Conservation (phyloP, 257 asterid species). For the Salvia miltiorrhiza region DNA sequence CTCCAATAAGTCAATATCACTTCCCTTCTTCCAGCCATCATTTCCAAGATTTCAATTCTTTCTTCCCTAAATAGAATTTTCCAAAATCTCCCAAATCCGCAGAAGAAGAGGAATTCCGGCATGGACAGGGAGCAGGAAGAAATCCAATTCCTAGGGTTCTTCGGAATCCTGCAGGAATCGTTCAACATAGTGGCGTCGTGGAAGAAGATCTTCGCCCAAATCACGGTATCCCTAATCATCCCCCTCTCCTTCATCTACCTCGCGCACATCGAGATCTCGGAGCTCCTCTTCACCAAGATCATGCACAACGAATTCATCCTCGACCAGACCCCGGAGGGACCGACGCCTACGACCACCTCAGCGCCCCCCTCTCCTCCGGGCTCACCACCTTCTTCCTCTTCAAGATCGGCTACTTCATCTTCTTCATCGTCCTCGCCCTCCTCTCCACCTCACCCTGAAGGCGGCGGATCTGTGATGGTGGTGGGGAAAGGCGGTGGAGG, state of each 20-base stretch:
- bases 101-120: not conserved
- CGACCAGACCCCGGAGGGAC: constrained; percentile 43
- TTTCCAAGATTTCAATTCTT: not conserved
- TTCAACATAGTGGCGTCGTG: constrained; percentile 46
- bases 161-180: constrained; percentile 65
- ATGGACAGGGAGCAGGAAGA: constrained; percentile 90
- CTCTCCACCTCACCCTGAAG: constrained; percentile 83
- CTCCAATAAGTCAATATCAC: constrained; percentile 3
- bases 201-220: constrained; percentile 58
- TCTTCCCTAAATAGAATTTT: constrained; percentile 1
- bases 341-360: constrained; percentile 29
- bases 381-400: constrained; percentile 46
- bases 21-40: not conserved
- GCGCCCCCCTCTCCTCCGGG: constrained; percentile 46
- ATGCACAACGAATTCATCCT: constrained; percentile 41
- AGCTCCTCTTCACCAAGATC: constrained; percentile 52
- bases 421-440: constrained; percentile 62
- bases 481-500: no score
- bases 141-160: constrained; percentile 67
- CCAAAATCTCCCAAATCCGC: not conserved
- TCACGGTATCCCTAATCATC: constrained; percentile 47
- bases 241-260: constrained; percentile 75
- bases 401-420: constrained; percentile 57
- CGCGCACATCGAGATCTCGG: constrained; percentile 65
- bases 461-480: no score